Conservation (phyloP, 2,329 filamentous ascomycete species). For the Ramularia endophylla region DNA sequence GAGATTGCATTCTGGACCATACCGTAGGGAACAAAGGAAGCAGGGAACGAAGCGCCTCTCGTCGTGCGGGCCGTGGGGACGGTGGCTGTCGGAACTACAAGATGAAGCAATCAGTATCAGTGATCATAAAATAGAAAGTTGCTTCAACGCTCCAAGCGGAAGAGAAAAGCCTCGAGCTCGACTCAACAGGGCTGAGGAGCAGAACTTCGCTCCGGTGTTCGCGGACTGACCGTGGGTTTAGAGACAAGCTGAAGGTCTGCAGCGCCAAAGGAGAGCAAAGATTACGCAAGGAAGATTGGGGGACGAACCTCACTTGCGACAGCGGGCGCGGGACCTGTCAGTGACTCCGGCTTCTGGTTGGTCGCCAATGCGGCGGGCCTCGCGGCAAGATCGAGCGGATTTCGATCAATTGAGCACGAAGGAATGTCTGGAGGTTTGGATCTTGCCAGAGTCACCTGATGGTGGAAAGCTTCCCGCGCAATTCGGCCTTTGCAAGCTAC, state of each 20-base stretch:
- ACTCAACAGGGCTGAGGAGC: constrained; percentile 14
- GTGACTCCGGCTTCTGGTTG: constrained; percentile 10
- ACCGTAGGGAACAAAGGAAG: constrained; percentile 22
- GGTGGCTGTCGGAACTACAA: constrained; percentile 15
- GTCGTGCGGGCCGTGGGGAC: constrained; percentile 15
- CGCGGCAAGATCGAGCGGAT: constrained; percentile 15
- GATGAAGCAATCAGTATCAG: no score
- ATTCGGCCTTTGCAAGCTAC: constrained; percentile 11
- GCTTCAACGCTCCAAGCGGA: constrained; percentile 13
- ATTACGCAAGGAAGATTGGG: constrained; percentile 20
- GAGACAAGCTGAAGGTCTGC: constrained; percentile 5
- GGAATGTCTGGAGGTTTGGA: constrained; percentile 10
- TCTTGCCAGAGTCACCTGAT: background rate
- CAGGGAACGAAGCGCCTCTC: constrained; percentile 16
- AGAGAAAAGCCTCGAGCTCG: constrained; percentile 10
- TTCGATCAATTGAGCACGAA: constrained; percentile 13
- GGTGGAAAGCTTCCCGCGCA: constrained; percentile 1
- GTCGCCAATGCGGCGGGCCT: constrained; percentile 17
- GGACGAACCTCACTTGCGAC: constrained; percentile 21
- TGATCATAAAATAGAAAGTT: constrained; percentile 11
- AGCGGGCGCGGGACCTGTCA: constrained; percentile 4
- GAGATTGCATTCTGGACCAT: constrained; percentile 18
- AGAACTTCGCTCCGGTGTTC: constrained; percentile 17
- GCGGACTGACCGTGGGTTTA: constrained; percentile 19
- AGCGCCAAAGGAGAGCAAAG: constrained; percentile 16